Evolutionary conservation across 805 yeast species (phyloP).

Genomic region (Metschnikowia similis): DNA sequence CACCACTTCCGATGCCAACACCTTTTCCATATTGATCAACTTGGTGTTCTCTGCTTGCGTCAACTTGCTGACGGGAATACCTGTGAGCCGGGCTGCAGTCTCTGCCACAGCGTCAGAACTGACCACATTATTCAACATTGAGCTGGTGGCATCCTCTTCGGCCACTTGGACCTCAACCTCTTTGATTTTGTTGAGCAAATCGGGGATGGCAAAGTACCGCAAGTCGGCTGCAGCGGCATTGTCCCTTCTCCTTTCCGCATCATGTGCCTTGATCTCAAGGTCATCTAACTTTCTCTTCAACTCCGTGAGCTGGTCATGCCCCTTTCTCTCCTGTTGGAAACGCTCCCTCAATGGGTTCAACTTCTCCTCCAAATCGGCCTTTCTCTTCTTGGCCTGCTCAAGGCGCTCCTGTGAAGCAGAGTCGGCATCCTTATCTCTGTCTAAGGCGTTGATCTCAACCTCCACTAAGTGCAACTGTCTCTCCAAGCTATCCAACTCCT

Average conservation of each 20-base stretch:
- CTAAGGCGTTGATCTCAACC: constrained; percentile 94
- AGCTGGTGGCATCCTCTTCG: constrained; percentile 64
- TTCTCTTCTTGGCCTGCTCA: constrained; percentile 68
- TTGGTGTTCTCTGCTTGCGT: constrained; percentile 94
- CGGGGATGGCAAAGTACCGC: constrained; percentile 96
- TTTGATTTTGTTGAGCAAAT: constrained; percentile 69
- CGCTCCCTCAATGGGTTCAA: constrained; percentile 80
- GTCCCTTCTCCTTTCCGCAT: constrained; percentile 96
- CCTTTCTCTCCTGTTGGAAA: constrained; percentile 80
- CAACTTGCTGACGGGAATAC: constrained; percentile 91
- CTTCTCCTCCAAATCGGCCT: constrained; percentile 81
- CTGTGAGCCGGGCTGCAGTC: constrained; percentile 93
- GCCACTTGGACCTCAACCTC: constrained; percentile 73
- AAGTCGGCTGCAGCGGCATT: constrained; percentile 93
- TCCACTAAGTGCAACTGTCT: constrained; percentile 87
- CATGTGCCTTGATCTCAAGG: constrained; percentile 84
- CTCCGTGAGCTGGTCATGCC: constrained; percentile 84
- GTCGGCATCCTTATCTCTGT: constrained; percentile 88
- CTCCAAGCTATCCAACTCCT: constrained; percentile 89
- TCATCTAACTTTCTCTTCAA: constrained; percentile 92
- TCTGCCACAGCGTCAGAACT: constrained; percentile 89
- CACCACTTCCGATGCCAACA: constrained; percentile 75
- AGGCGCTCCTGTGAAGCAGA: constrained; percentile 82
- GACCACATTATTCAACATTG: constrained; percentile 83
- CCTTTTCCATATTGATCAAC: constrained; percentile 91